These are phyloP conservation scores for Helminthosporium solani DNA, from an alignment of 2,329 filamentous ascomycete genomes.

Conservation along the genomic window DNA sequence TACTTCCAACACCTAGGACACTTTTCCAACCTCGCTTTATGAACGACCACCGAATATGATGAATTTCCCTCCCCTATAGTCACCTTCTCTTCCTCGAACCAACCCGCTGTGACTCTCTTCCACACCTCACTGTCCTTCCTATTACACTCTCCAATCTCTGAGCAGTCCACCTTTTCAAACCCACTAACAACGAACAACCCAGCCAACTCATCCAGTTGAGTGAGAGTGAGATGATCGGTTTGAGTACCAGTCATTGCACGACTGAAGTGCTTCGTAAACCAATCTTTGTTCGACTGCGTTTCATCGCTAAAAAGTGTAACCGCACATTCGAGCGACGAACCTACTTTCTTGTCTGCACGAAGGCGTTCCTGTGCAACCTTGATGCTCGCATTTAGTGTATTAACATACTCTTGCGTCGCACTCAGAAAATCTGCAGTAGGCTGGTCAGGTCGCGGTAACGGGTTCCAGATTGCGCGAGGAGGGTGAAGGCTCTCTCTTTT, in stretches of 20 bases:
- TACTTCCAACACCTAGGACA: conserved; percentile 91
- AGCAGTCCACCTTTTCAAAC: conserved; percentile 20
- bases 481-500: conserved; percentile 40
- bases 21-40: conserved; percentile 60
- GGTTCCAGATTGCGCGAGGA: conserved; percentile 22
- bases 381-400: conserved; percentile 62
- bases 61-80: conserved; percentile 26
- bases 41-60: conserved; percentile 31
- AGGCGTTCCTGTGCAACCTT: conserved; percentile 75
- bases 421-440: conserved; percentile 19
- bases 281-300: neutral
- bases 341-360: conserved; percentile 68
- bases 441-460: conserved; percentile 13
- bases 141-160: conserved; percentile 1
- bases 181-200: conserved; percentile 48
- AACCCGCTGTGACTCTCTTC: conserved; percentile 7
- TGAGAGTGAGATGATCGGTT: neutral
- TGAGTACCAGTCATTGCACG: neutral
- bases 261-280: conserved; percentile 1
- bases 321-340: conserved; percentile 76
- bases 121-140: conserved; percentile 9
- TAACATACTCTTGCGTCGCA: conserved; percentile 40
- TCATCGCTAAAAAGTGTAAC: conserved; percentile 55
- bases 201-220: conserved; percentile 38
- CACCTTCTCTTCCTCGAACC: conserved; percentile 22